Percentiles rank a stretch among this genome's conserved stretches.
These are phyloP conservation scores for Cryomyces minteri DNA, from an alignment of 495 filamentous ascomycete species.

Conservation along the genomic window DNA sequence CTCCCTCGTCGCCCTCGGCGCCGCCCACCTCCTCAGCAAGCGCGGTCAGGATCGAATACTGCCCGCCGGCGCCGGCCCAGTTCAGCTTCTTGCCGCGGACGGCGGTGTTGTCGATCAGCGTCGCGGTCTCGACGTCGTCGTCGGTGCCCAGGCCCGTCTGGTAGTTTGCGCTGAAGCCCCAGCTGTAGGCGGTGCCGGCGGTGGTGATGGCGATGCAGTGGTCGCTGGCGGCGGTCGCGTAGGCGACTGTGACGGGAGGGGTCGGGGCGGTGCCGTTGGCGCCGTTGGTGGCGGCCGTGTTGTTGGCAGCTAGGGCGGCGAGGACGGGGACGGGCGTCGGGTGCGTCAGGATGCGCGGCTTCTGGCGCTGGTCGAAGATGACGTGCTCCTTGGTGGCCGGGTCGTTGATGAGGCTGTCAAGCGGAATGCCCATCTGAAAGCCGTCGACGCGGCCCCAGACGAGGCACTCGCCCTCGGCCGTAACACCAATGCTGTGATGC, in stretches of 20 bases:
- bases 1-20: no score
- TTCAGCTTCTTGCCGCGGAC: conserved; percentile 36
- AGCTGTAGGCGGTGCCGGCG: conserved; percentile 43
- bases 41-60: conserved; percentile 43
- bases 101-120: conserved; percentile 42
- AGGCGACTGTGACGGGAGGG: conserved; percentile 21
- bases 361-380: conserved; percentile 32
- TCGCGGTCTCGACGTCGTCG: conserved; percentile 39
- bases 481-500: conserved; percentile 49
- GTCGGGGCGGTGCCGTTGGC: conserved; percentile 20
- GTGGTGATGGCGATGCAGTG: conserved; percentile 40
- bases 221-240: conserved; percentile 34
- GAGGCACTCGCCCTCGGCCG: conserved; percentile 39
- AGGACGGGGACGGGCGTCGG: conserved; percentile 27
- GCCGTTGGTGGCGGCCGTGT: conserved; percentile 27
- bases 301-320: conserved; percentile 19
- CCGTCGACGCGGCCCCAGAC: conserved; percentile 54
- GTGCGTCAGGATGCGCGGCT: conserved; percentile 35
- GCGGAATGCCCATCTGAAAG: conserved; percentile 37
- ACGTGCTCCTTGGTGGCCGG: conserved; percentile 6
- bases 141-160: conserved; percentile 46
- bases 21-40: conserved; percentile 1
- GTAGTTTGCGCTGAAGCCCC: conserved; percentile 50
- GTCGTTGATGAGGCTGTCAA: conserved; percentile 33
- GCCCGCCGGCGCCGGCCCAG: conserved; percentile 42